phyloP scores from a whole-genome alignment of 192 early-diverging fungal genomes.

The Allomyces arbusculus region DNA sequence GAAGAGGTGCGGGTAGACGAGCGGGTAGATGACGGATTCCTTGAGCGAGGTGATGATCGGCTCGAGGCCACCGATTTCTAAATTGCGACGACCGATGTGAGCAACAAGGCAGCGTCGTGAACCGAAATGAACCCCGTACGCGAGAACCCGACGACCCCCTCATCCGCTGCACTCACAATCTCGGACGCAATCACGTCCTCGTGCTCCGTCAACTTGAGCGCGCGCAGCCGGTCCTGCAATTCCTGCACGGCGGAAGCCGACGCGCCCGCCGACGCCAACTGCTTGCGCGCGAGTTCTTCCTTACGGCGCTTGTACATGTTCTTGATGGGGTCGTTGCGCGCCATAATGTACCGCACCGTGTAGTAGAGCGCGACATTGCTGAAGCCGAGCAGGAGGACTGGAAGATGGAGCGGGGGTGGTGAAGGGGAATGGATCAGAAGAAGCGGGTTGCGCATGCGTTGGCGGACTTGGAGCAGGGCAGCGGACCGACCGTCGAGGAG shows the following conservation, averaged over 20 bases:
- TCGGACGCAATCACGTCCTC: constrained; percentile 86
- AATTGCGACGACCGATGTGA: no score
- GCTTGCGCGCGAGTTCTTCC: constrained; percentile 28
- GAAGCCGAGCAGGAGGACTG: constrained; percentile 59
- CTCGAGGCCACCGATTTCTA: constrained; percentile 83
- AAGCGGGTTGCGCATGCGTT: no score
- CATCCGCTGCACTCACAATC: constrained; percentile 70
- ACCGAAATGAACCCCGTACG: constrained; percentile 10
- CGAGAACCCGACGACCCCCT: constrained; percentile 63
- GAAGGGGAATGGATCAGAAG: no score
- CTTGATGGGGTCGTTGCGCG: constrained; percentile 45
- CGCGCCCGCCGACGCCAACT: background rate
- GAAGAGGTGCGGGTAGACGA: constrained; percentile 82
- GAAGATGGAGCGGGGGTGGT: no score
- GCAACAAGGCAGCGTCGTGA: no score
- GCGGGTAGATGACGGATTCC: constrained; percentile 90
- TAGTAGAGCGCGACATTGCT: constrained; percentile 76
- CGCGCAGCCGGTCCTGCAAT: constrained; percentile 46
- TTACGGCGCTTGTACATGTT: constrained; percentile 54
- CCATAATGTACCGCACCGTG: constrained; percentile 65
- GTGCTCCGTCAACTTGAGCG: constrained; percentile 72
- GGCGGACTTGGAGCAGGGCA: no score
- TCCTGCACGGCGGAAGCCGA: constrained; percentile 4
- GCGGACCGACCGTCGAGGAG: background rate
- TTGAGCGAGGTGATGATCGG: constrained; percentile 72